Evolutionary conservation across 495 filamentous ascomycete species (phyloP).

Genomic region (Stereocaulon alpinum): DNA sequence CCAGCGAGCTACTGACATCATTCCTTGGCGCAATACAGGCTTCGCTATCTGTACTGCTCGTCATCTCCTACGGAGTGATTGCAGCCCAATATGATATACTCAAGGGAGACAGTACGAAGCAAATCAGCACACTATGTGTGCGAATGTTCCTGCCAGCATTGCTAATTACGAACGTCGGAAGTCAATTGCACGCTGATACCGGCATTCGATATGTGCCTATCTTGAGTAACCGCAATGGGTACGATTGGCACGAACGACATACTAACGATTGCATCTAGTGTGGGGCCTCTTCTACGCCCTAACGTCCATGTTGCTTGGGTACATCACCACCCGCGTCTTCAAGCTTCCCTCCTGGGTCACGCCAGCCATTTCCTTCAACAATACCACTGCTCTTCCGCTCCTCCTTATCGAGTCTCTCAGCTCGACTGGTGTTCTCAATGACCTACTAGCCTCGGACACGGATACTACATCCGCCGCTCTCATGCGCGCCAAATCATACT

Average conservation of each 20-base stretch:
- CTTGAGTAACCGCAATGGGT: conserved; percentile 23
- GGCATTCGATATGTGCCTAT: conserved; percentile 49
- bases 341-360: conserved; percentile 56
- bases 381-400: conserved; percentile 62
- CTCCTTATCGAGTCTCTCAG: conserved; percentile 55
- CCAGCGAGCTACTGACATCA: conserved; percentile 26
- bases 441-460: conserved; percentile 38
- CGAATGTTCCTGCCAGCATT: conserved; percentile 61
- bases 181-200: conserved; percentile 48
- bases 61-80: conserved; percentile 53
- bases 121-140: conserved; percentile 57
- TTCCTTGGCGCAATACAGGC: conserved; percentile 65
- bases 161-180: conserved; percentile 58
- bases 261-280: conserved; percentile 26
- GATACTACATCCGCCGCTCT: conserved; percentile 43
- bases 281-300: conserved; percentile 50
- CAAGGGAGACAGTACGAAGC: conserved; percentile 41
- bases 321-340: conserved; percentile 34
- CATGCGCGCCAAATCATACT: conserved; percentile 58
- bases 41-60: conserved; percentile 57
- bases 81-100: conserved; percentile 50
- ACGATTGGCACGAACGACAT: background rate
- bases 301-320: conserved; percentile 44
- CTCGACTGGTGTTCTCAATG: conserved; percentile 50
- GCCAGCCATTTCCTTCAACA: conserved; percentile 64